Conservation (phyloP, 805 yeast genomes). For the Hanseniaspora lindneri region DNA sequence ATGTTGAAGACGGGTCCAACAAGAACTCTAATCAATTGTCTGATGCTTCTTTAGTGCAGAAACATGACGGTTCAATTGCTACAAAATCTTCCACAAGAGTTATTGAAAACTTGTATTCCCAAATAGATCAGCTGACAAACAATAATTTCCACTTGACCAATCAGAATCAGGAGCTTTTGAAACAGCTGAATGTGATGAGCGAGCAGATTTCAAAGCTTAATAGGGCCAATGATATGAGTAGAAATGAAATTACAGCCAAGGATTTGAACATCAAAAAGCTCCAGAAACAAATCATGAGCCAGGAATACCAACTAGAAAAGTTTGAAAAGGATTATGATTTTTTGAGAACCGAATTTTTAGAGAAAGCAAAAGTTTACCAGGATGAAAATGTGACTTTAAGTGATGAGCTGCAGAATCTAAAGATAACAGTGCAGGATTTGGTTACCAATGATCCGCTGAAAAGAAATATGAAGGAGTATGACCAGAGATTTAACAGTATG, state of each 20-base stretch:
- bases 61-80: too few relatives aligned
- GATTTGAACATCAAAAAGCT: conserved; percentile 13
- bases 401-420: background rate
- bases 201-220: conserved; percentile 7
- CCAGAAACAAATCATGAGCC: background rate
- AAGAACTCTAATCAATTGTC: too few relatives aligned
- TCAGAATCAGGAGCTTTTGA: conserved; percentile 38
- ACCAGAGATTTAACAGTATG: background rate
- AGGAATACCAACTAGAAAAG: conserved; percentile 4
- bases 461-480: background rate
- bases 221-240: conserved; percentile 6
- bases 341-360: conserved; percentile 10
- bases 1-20: background rate
- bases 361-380: background rate
- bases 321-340: conserved; percentile 12
- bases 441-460: background rate
- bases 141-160: conserved; percentile 30
- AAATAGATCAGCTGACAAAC: conserved; percentile 42
- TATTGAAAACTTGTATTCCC: conserved; percentile 35
- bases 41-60: too few relatives aligned
- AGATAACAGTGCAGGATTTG: background rate
- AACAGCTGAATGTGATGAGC: conserved; percentile 8
- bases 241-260: conserved; percentile 10
- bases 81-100: conserved; percentile 27
- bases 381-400: background rate